Base-by-base conservation (phyloP, 2,329 filamentous ascomycete genomes). In the Myriosclerotinia duriaeana region DNA sequence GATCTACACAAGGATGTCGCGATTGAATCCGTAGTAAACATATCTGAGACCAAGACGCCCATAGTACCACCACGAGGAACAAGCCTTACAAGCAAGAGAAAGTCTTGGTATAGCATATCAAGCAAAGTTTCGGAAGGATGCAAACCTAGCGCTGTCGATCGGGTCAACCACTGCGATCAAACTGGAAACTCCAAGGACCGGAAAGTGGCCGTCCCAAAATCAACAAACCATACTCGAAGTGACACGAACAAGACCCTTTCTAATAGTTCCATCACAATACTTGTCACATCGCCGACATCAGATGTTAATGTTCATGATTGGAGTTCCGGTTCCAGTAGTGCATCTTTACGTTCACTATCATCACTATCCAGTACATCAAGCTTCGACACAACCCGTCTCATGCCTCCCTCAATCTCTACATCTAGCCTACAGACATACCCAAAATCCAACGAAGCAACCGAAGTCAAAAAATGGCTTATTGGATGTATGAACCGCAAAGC, bases 261-360 rank as follows among this genome's bases (percentile, higher is more conserved):
- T 9, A 66, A 50, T 14, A 63, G 55, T 3, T 66, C 71, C 11
- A 66, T 74, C 26, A 71, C 65, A 26, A 74, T 74, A 40, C 69
- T 72, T n/a, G 65, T 74, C 52, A 74, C 72, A 20, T 69, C 71
- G 34, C 71, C 72, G 14, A 74, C 71, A 15, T 66, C 71, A 53
- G 71, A 72, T 15, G 66, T 68, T 12, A 65, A 68, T 26, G 55
- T 36, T n/a, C 44, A 58, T 7, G 59, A 48, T 34, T 53, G 26
- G 61, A 46, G 22, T 22, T 30, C 48, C 54, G 59, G 14, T 44
- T 59, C 40, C 52, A 63, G 53, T n/a, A 52, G 14, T 54, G 52
- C 46, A 50, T 60, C 44, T 14, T 60, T 36, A 34, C 36, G n/a
- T 15, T 52, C 55, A 44, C 36, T 12, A 12, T 55, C 59, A 26